phyloP scores from a whole-genome alignment of 1,284 basidiomycete species.

The Meripilus lineatus region DNA sequence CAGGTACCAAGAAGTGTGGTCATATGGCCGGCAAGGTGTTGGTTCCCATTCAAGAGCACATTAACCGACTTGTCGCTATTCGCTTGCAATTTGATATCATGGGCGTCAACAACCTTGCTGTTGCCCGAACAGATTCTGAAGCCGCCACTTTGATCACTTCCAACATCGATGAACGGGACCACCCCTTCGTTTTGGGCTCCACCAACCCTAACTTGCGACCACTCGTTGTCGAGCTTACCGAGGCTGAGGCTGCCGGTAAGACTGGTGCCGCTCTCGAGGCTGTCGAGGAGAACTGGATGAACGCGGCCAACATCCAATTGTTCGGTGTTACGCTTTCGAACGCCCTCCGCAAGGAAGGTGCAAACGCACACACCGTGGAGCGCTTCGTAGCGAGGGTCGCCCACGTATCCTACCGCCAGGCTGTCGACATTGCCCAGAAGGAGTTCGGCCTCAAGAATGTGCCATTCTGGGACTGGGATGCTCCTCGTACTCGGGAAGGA shows the following conservation, averaged over 20 bases:
- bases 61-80: slow-evolving; percentile 75
- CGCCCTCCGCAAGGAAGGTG: slow-evolving; percentile 67
- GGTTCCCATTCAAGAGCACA: slow-evolving; percentile 63
- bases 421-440: slow-evolving; percentile 74
- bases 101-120: slow-evolving; percentile 73
- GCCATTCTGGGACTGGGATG: slow-evolving; percentile 92
- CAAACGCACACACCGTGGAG: slow-evolving; percentile 39
- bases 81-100: slow-evolving; percentile 78
- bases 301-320: slow-evolving; percentile 71
- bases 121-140: slow-evolving; percentile 78
- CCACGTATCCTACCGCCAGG: slow-evolving; percentile 65
- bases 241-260: slow-evolving; percentile 80
- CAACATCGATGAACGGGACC: slow-evolving; percentile 96
- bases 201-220: slow-evolving; percentile 70
- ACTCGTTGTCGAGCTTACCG: slow-evolving; percentile 78
- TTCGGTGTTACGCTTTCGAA: slow-evolving; percentile 75
- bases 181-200: slow-evolving; percentile 91
- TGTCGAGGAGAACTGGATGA: slow-evolving; percentile 86
- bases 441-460: slow-evolving; percentile 73
- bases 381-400: slow-evolving; percentile 60
- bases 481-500: slow-evolving; percentile 91
- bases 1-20: slow-evolving; percentile 67
- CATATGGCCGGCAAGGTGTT: slow-evolving; percentile 76
- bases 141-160: slow-evolving; percentile 95
- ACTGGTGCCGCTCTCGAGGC: slow-evolving; percentile 78